Base-by-base conservation (phyloP, 768 basidiomycete species). In the Hortiboletus flavorubellus region DNA sequence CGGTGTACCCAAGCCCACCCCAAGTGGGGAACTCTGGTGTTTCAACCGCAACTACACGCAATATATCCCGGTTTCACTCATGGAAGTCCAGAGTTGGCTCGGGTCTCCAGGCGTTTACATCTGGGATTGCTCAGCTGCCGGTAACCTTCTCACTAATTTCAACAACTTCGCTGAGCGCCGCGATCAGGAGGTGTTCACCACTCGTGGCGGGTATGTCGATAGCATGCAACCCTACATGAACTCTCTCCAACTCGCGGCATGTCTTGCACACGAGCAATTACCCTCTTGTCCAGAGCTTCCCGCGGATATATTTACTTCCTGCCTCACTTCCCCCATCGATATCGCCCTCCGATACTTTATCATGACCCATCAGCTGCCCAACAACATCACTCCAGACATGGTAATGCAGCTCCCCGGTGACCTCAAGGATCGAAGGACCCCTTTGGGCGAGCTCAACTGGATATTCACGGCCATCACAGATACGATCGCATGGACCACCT, bases 41-140 rank as follows among this genome's bases (percentile, higher is more conserved):
- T 99, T 99, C 77, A 98, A 99, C 72, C 80, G 86, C 65, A 89
- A 85, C 62, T 98, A 98, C 71, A 98, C 97, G 0, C 96, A 99
- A 72, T 99, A 99, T 67, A 98, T 98, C 55, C 97, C 97, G 0
- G 90, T 98, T 11, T 94, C 93, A 16, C 77, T 99, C 41, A 88
- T 88, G 70, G 97, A 99, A 63, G 79, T 99, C 15, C 95, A 98
- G 68, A 82, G 78, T 18, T 98, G 94, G 93, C 75, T 98, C 5
- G 93, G 93, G 7, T 91, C 93, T 1, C 97, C 97, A 1, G 92
- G 91, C 31, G 92, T 98, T 30, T 98, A 95, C 69, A 92, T 99
- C 51, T 99, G 97, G 97, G 97, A 99, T 68, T 98, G 95, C 69
- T 95, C 93, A 2, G 91, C 92, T n/a, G 96, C 97, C 2, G 97